A percentile compares a stretch with the other conserved stretches of the same genome.
phyloP scores from a whole-genome alignment of 768 basidiomycete genomes.

The Suillus plorans region DNA sequence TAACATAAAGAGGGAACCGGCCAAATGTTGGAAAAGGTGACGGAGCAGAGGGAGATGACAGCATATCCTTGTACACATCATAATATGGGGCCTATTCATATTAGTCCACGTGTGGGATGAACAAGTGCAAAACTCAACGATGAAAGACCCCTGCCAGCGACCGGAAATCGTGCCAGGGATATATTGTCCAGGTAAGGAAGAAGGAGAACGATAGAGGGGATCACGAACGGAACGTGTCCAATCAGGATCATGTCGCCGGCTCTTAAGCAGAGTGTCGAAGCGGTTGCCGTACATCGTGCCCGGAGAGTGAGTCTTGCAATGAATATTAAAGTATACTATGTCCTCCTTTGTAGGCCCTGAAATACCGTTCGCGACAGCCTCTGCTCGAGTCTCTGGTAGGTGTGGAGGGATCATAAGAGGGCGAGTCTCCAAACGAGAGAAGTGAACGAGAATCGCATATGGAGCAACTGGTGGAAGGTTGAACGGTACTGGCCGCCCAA shows the following conservation, averaged over 20 bases:
- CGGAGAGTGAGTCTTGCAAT: constrained; percentile 42
- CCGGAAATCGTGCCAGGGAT: constrained; percentile 45
- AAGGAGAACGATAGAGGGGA: constrained; percentile 2
- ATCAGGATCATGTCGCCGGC: constrained; percentile 32
- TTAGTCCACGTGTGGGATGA: background rate
- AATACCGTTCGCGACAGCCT: constrained; percentile 29
- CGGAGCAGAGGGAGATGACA: constrained; percentile 32
- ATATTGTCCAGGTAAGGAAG: constrained; percentile 29
- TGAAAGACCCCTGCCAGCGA: constrained; percentile 48
- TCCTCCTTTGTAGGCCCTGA: constrained; percentile 49
- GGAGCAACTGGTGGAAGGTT: constrained; percentile 43
- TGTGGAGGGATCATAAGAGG: constrained; percentile 40
- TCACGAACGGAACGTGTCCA: constrained; percentile 23
- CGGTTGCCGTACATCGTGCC: constrained; percentile 18
- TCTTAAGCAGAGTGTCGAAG: constrained; percentile 23
- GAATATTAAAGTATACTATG: constrained; percentile 39
- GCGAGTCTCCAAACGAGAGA: constrained; percentile 40
- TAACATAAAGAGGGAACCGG: constrained; percentile 48
- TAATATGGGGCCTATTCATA: constrained; percentile 37
- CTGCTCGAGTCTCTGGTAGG: constrained; percentile 35
- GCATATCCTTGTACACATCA: constrained; percentile 40
- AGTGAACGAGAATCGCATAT: constrained; percentile 50
- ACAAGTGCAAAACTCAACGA: constrained; percentile 30
- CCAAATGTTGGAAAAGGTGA: constrained; percentile 34
- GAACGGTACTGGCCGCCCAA: constrained; percentile 37